Percentiles rank a stretch among this genome's conserved stretches.
Evolutionary conservation across 2,329 filamentous ascomycete genomes (phyloP).

Genomic region (Microcera coccophila): DNA sequence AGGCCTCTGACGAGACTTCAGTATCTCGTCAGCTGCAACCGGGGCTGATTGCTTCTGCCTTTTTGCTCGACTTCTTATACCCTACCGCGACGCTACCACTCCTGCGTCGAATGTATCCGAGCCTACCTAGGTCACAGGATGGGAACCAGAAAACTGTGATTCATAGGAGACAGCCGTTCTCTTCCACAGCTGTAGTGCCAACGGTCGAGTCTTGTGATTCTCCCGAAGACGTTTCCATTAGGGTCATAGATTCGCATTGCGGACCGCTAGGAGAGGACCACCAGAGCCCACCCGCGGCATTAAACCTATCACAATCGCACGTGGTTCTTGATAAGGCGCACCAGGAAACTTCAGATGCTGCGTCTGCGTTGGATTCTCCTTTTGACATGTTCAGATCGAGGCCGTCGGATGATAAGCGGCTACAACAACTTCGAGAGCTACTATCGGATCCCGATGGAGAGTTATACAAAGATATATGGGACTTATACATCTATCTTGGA

Average conservation of each 20-base stretch:
- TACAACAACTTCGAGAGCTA: conserved; percentile 14
- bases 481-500: conserved; percentile 38
- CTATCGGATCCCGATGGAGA: conserved; percentile 23
- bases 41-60: conserved; percentile 42
- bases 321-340: neutral
- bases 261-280: neutral
- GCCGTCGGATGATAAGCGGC: neutral
- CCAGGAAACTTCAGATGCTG: neutral
- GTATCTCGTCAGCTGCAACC: conserved; percentile 21
- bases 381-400: no score
- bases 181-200: conserved; percentile 19
- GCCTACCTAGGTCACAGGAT: conserved; percentile 22
- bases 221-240: neutral
- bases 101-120: conserved; percentile 38
- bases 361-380: neutral
- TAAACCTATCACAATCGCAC: neutral
- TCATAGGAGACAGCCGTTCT: conserved; percentile 26
- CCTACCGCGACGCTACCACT: conserved; percentile 43
- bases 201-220: conserved; percentile 1
- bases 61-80: conserved; percentile 56
- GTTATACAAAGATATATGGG: conserved; percentile 43
- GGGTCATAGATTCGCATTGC: neutral
- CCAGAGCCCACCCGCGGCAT: neutral
- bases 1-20: conserved; percentile 20
- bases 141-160: conserved; percentile 8